Conservation (phyloP, 768 basidiomycete species). For the Auriscalpium vulgare region DNA sequence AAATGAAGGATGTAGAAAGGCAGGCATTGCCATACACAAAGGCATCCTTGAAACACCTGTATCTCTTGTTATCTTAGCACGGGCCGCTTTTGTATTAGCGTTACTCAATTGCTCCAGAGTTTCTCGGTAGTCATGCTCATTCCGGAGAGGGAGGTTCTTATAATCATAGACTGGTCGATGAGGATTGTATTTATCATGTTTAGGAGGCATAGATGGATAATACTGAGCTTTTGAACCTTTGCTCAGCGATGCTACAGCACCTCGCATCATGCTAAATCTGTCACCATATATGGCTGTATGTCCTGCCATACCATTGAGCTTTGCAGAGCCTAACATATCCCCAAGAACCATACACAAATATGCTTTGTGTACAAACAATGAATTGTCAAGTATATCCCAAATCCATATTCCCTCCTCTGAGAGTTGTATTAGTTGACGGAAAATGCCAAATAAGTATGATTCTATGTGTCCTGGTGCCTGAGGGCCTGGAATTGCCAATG, state of each 20-base stretch:
- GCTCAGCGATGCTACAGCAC: background rate
- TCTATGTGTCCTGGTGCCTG: background rate
- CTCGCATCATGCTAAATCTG: background rate
- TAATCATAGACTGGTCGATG: background rate
- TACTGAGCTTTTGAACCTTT: background rate
- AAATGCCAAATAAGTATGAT: background rate
- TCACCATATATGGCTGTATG: background rate
- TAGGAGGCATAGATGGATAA: background rate
- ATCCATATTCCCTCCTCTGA: background rate
- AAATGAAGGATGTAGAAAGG: slow-evolving; percentile 26
- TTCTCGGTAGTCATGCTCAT: background rate
- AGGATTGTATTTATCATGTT: background rate
- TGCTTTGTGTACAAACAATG: background rate
- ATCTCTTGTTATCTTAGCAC: background rate
- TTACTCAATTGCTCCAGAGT: background rate
- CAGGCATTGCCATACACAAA: background rate
- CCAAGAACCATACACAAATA: background rate
- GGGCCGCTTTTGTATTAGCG: background rate
- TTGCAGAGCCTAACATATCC: background rate
- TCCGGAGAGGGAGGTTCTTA: background rate
- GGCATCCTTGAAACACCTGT: background rate
- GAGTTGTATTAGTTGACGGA: background rate
- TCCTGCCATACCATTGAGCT: background rate
- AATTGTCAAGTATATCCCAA: background rate
- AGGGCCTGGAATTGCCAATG: background rate